Evolutionary conservation across 345 rosid species (phyloP).

Genomic region (Excoecaria agallocha): DNA sequence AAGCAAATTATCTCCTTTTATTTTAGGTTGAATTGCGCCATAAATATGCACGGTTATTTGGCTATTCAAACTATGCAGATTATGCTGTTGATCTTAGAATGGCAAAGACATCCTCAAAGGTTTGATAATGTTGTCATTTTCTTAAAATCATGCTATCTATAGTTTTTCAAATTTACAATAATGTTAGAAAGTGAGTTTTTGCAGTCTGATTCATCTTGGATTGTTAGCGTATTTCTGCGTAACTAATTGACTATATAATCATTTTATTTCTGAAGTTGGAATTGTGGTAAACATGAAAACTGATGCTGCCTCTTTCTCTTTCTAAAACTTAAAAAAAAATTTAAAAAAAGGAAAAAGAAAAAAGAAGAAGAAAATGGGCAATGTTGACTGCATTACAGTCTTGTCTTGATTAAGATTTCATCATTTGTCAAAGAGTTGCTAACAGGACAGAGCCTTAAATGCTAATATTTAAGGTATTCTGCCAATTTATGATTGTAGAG

Average conservation of each 20-base stretch:
- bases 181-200: slow-evolving; percentile 10
- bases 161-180: neutral
- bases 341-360: neutral
- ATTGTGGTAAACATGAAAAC: neutral
- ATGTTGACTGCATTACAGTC: neutral
- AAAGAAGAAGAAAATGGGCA: neutral
- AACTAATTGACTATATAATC: neutral
- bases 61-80: slow-evolving; percentile 82
- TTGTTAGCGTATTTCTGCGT: neutral
- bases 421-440: neutral
- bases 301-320: no score
- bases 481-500: neutral
- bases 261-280: neutral
- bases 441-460: neutral
- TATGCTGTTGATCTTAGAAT: slow-evolving; percentile 74
- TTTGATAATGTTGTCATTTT: slow-evolving; percentile 28
- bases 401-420: slow-evolving; percentile 1
- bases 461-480: neutral
- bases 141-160: slow-evolving; percentile 5
- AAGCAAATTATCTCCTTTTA: slow-evolving; percentile 12
- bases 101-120: slow-evolving; percentile 89
- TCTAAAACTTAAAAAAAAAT: no score
- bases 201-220: neutral
- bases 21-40: slow-evolving; percentile 81
- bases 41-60: slow-evolving; percentile 77